These are phyloP conservation scores for Podaxis rugospora DNA, from an alignment of 768 basidiomycete species.

Conservation along the genomic window DNA sequence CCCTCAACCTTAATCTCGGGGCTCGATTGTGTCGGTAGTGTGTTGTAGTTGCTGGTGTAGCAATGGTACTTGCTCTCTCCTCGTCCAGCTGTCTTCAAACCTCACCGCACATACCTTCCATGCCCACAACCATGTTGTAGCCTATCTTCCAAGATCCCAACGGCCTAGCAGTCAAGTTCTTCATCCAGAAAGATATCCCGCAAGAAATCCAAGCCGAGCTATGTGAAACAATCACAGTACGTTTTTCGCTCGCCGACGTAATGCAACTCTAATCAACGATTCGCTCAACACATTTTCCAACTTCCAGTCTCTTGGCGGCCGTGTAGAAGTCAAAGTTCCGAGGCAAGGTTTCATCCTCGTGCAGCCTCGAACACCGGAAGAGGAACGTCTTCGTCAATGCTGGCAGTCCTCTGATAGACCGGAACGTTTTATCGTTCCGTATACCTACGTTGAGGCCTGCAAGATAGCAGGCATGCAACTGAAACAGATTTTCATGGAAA, in stretches of 20 bases:
- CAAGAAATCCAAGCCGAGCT: slow-evolving; percentile 66
- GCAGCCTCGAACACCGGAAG: slow-evolving; percentile 64
- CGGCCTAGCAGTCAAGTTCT: slow-evolving; percentile 74
- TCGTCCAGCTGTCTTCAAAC: background rate
- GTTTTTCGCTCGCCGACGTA: background rate
- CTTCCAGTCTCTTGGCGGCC: slow-evolving; percentile 63
- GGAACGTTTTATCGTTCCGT: slow-evolving; percentile 74
- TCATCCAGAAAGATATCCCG: slow-evolving; percentile 75
- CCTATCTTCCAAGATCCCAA: slow-evolving; percentile 69
- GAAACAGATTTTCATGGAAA: slow-evolving; percentile 71
- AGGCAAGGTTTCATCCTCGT: slow-evolving; percentile 72
- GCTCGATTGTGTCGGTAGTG: slow-evolving; percentile 13
- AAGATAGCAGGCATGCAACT: slow-evolving; percentile 70
- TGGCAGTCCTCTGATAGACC: slow-evolving; percentile 70
- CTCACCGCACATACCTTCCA: background rate
- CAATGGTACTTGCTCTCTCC: slow-evolving; percentile 16
- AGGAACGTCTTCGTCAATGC: slow-evolving; percentile 69
- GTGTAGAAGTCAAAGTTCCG: slow-evolving; percentile 76
- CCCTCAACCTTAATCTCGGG: slow-evolving; percentile 54
- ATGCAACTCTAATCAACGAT: background rate
- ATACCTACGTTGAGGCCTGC: slow-evolving; percentile 82
- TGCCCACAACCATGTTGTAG: slow-evolving; percentile 25
- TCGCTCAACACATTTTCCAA: background rate
- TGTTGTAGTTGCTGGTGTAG: background rate
- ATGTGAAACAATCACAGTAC: slow-evolving; percentile 62